Evolutionary conservation across 2,329 filamentous ascomycete genomes (phyloP), one percentile per base, ranked within the genome.

Genomic region (Colletotrichum sublineola): DNA sequence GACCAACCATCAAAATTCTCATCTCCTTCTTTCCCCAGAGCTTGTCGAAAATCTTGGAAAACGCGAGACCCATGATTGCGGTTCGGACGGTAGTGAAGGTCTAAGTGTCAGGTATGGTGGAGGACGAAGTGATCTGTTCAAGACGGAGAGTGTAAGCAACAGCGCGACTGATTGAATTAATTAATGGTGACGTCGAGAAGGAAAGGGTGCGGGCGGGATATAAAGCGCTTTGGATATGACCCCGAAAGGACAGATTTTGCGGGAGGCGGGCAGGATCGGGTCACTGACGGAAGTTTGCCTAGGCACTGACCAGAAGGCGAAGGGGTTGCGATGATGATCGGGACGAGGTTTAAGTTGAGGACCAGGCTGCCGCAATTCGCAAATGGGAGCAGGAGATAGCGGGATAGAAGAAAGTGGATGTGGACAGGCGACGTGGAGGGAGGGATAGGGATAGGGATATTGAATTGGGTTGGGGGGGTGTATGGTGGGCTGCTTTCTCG

Each of bases 21-120:
- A 99, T 99, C 92, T 99, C 96, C 92, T 98, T 98, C 93, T 97
- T 97, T 82, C 96, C 95, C 93, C 94, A 97, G 85, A 98, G 91
- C 88, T 93, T 92, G 84, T 97, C 94, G 85, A 98, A 96, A 83
- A 98, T 85, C 91, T 96, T 97, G 81, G 95, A 98, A 87, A 98
- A 94, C 83, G 93, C 91, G 86, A 98, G 90, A 97, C 96, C 96
- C 96, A 99, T 99, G 86, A 86, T 95, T 88, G 89, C 89, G 88
- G 85, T 83, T 81, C 58, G 71, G 71, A 52, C 63, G 65, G 71
- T 50, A 80, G 74, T 67, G 82, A 81, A 80, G 80, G 76, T 76
- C 80, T 79, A 74, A 62, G 50, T 78, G 82, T 82, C 80, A 76
- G 78, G 36, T 58, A 75, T 77, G 75, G 75, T 78, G 75, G 70